Evolutionary conservation across 352 stramenopile species (phyloP), one percentile per base, ranked within the genome.

Genomic region (Phytophthora agathidicida): DNA sequence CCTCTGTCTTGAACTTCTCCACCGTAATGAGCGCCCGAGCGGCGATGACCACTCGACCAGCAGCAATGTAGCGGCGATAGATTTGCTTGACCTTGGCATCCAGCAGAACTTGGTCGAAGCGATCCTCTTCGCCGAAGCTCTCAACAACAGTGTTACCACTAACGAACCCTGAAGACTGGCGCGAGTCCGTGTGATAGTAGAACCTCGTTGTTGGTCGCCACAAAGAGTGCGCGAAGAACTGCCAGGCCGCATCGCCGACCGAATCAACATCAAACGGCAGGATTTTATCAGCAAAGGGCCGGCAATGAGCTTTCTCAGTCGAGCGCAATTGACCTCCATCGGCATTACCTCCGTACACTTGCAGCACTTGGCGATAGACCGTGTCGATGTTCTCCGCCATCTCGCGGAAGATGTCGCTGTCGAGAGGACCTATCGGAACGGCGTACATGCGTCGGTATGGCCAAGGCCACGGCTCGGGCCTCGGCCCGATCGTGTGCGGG

Each of bases 61-160:
- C 46, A 33, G 73, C 69, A 5, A 70, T 43, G 41, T 78, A 85
- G 17, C 65, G 73, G 6, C 77, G 71, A 27, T 81, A 23, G 16
- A 68, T 75, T 42, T 85, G 63, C 49, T 81, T 76, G 13, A 88
- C 60, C 8, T 70, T 72, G 50, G 86, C 71, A 20, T 81, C 57
- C 5, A 75, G 54, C 11, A 50, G 60, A 5, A 71, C 73, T 17
- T 66, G 42, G 26, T 78, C 78, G 7, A 70, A 69, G n/a, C 67
- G 45, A 43, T 84, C 49, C 63, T 81, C 71, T 20, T 87, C 54
- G 16, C 71, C 72, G 57, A 85, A 81, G 66, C 73, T 73, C 47
- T 89, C 77, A 32, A 80, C 45, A n/a, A 89, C 75, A 17, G 72
- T 88, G 53, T 88, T 75, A 46, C 84, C 72, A 0, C 64, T 42